Evolutionary conservation across 768 basidiomycete species (phyloP), one percentile per base, ranked within the genome.

Genomic region (Kwoniella botswanensis): DNA sequence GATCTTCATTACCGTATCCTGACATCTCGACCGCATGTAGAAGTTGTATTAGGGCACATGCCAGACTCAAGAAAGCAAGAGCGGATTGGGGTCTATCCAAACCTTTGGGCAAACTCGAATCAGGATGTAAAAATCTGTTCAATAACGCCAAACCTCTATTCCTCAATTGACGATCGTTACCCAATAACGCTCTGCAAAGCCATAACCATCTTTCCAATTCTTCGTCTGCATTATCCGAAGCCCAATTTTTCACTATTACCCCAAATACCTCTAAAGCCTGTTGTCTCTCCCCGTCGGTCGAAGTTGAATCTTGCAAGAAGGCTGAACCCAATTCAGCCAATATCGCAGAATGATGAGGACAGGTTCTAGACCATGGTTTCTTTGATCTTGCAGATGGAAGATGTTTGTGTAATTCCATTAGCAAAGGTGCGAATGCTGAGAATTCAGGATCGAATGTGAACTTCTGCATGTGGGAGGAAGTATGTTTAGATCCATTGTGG

Each of bases 191-290:
- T 61, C 74, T 65, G 55, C 66, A 75, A 10, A 80, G 70, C 75
- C 75, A 80, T 18, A 78, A 24, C 79, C 79, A 80, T 26, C 79
- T 29, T 18, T 71, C 72, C 5, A 80, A 58, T 69, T 80, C 77
- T 64, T 80, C 79, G 5, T 78, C 79, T 1, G 72, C 69, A 44
- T 52, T 75, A 41, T 78, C 79, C 1, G 73, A 52, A 0, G 75
- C 68, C 79, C 79, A 80, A 43, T 73, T 76, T 44, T 71, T 71
- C 0, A 80, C 77, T 15, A 80, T 60, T 1, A 71, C 73, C 0
- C 77, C 79, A 43, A 80, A 80, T 13, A 80, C 74, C 56, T 80
- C 79, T 1, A 80, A 65, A 6, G 77, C 79, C 53, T 78, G 77
- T 59, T 77, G 77, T 67, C 76, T 9, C 24, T 78, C 76, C 1